phyloP scores from a whole-genome alignment of 768 basidiomycete species.

The Boletus fagicola region DNA sequence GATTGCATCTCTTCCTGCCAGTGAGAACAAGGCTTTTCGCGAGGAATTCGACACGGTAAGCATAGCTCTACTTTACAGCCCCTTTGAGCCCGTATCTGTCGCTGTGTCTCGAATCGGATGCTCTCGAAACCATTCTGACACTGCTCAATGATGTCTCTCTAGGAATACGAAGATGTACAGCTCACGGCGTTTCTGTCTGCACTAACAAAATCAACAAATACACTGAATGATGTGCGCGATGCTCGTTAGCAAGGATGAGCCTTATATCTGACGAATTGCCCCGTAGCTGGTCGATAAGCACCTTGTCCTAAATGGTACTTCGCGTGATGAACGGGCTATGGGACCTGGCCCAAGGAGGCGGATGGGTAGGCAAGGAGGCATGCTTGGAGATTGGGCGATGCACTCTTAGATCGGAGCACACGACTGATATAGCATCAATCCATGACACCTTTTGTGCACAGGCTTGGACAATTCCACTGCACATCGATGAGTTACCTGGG shows the following conservation, averaged over 20 bases:
- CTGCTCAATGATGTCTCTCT: background rate
- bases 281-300: slow-evolving; percentile 78
- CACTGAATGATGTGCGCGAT: slow-evolving; percentile 81
- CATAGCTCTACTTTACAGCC: slow-evolving; percentile 1
- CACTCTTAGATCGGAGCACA: slow-evolving; percentile 34
- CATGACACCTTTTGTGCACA: background rate
- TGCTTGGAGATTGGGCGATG: slow-evolving; percentile 54
- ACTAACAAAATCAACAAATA: slow-evolving; percentile 84
- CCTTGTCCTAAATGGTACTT: slow-evolving; percentile 51
- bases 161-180: slow-evolving; percentile 98
- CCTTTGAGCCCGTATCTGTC: background rate
- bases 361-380: slow-evolving; percentile 47
- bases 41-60: slow-evolving; percentile 86
- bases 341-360: slow-evolving; percentile 50
- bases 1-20: slow-evolving; percentile 84
- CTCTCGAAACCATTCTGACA: background rate
- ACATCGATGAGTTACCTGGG: background rate
- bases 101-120: background rate
- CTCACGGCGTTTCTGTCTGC: slow-evolving; percentile 85
- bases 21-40: slow-evolving; percentile 77
- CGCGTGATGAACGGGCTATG: slow-evolving; percentile 50
- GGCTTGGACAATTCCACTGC: background rate
- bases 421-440: background rate
- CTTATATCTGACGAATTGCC: slow-evolving; percentile 3
- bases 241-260: background rate